A percentile compares a stretch with the other conserved stretches of the same genome.
Evolutionary conservation across 306 rosid species (phyloP).

Genomic region (Castanea crenata): DNA sequence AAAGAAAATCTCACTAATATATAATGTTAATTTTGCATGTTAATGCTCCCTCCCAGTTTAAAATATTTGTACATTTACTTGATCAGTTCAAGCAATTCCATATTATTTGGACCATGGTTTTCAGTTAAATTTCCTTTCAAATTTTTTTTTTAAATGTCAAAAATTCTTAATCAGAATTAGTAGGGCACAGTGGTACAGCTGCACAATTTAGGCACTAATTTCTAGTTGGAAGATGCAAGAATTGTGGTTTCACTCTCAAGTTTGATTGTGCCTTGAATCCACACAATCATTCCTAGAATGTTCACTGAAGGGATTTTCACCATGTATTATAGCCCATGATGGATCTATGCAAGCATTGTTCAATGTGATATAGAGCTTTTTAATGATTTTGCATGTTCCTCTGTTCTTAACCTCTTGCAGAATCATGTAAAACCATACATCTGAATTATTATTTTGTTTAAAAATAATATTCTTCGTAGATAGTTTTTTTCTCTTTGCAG

Average conservation of each 20-base stretch:
- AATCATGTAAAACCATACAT: no score
- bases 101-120: background rate
- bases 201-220: slow-evolving; percentile 66
- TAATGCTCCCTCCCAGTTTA: background rate
- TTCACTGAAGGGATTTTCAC: no score
- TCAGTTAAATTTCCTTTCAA: background rate
- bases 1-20: background rate
- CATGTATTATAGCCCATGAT: no score
- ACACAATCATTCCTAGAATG: no score
- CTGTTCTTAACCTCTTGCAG: no score
- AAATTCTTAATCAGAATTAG: slow-evolving; percentile 61
- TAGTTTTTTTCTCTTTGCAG: no score
- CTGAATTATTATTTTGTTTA: no score
- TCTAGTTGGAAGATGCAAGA: slow-evolving; percentile 90
- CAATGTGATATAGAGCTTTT: no score
- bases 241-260: slow-evolving; percentile 38
- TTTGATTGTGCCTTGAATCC: no score
- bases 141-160: background rate
- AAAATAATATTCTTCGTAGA: no score
- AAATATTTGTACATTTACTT: background rate
- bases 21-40: background rate
- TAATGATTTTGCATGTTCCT: no score
- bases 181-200: slow-evolving; percentile 94
- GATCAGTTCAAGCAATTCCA: background rate
- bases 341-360: no score